Percentiles rank a stretch among this genome's conserved stretches.
These are phyloP conservation scores for Xylogone sp. DNA, from an alignment of 2,329 filamentous ascomycete species.

Conservation along the genomic window DNA sequence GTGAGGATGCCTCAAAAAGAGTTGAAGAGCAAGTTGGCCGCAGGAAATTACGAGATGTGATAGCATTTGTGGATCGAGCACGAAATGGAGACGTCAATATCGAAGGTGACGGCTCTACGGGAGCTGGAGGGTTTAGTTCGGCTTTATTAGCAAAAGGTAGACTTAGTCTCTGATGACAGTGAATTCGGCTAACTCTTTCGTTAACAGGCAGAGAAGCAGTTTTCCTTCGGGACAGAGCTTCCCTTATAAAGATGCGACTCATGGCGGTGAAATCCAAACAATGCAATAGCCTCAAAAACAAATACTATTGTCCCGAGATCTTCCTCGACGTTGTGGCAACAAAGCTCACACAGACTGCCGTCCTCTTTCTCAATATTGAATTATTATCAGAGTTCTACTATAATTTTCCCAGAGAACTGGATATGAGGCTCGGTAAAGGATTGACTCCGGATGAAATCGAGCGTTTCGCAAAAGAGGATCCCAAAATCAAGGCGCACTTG, in stretches of 20 bases:
- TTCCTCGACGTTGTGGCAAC: constrained; percentile 97
- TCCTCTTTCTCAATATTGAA: constrained; percentile 96
- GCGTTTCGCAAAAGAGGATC: constrained; percentile 87
- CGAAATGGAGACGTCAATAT: constrained; percentile 80
- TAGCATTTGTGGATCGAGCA: constrained; percentile 86
- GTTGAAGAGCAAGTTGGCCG: constrained; percentile 77
- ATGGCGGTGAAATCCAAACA: constrained; percentile 86
- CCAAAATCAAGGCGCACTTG: constrained; percentile 81
- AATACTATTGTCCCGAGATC: constrained; percentile 94
- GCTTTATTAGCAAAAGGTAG: constrained; percentile 78
- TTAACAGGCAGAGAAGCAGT: constrained; percentile 78
- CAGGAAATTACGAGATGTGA: constrained; percentile 84
- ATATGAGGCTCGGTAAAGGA: constrained; percentile 78
- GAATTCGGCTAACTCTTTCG: constrained; percentile 20
- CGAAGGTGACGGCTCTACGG: constrained; percentile 77
- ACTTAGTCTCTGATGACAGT: constrained; percentile 19
- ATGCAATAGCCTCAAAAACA: constrained; percentile 78
- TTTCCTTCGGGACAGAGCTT: constrained; percentile 87
- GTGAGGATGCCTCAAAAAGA: constrained; percentile 70
- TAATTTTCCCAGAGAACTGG: constrained; percentile 90
- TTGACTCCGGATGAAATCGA: constrained; percentile 79
- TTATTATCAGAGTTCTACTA: constrained; percentile 97
- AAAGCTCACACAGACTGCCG: constrained; percentile 90
- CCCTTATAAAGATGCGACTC: constrained; percentile 87
- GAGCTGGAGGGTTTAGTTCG: constrained; percentile 90